phyloP scores from a whole-genome alignment of 305 asterid species.

The Fraxinus xanthoxyloides region DNA sequence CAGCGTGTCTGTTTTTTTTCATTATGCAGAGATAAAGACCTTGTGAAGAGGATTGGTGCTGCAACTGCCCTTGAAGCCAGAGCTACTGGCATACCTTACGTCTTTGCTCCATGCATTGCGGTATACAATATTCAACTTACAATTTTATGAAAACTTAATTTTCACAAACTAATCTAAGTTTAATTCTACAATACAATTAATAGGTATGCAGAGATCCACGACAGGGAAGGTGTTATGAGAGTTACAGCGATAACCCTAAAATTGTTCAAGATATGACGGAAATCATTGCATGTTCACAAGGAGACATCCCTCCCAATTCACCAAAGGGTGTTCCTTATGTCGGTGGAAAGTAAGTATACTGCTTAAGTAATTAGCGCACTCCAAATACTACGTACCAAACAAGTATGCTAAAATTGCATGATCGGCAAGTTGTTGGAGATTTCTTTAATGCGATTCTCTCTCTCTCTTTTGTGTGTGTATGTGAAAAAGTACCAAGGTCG shows the following conservation, averaged over 20 bases:
- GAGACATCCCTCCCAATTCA: constrained; percentile 29
- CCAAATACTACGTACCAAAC: neutral
- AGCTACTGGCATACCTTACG: constrained; percentile 51
- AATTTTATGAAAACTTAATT: neutral
- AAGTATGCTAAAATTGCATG: neutral
- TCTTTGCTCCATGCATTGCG: constrained; percentile 51
- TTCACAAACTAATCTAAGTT: neutral
- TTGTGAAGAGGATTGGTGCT: constrained; percentile 48
- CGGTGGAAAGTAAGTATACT: constrained; percentile 32
- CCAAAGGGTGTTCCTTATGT: constrained; percentile 28
- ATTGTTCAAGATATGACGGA: constrained; percentile 42
- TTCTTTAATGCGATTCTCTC: neutral
- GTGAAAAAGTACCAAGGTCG: constrained; percentile 36
- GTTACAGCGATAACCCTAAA: constrained; percentile 42
- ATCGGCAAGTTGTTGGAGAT: neutral
- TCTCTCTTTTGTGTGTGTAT: neutral
- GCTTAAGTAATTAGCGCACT: too few relatives aligned
- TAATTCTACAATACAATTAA: neutral
- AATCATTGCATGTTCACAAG: constrained; percentile 40
- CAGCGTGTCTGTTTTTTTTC: neutral
- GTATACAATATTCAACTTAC: constrained; percentile 13
- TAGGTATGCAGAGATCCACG: constrained; percentile 51
- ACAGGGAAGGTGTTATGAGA: constrained; percentile 53
- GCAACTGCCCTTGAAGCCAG: constrained; percentile 57
- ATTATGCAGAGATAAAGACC: constrained; percentile 37